A percentile compares a stretch with the other conserved stretches of the same genome.
These are phyloP conservation scores for Penicillium corylophilum DNA, from an alignment of 2,329 filamentous ascomycete genomes.

Conservation along the genomic window DNA sequence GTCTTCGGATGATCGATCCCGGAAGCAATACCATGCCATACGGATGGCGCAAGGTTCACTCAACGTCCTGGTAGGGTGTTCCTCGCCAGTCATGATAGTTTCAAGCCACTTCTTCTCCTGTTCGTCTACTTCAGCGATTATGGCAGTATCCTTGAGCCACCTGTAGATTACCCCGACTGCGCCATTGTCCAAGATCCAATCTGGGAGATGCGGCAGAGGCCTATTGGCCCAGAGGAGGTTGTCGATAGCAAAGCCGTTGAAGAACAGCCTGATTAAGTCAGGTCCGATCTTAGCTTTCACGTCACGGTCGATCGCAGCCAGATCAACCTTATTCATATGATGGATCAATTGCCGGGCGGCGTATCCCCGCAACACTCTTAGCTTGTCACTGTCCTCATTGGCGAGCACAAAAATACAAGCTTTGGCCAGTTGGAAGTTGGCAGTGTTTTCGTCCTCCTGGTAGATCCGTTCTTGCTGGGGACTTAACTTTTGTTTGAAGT, in stretches of 20 bases:
- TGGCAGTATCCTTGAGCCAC: background rate
- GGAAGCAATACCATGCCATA: background rate
- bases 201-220: background rate
- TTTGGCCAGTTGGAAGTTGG: slow-evolving; percentile 16
- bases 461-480: slow-evolving; percentile 20
- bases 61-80: background rate
- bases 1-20: background rate
- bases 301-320: slow-evolving; percentile 5
- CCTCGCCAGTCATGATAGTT: background rate
- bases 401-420: slow-evolving; percentile 19
- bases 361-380: background rate
- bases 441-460: slow-evolving; percentile 24
- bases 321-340: background rate
- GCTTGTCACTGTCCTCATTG: background rate
- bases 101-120: background rate
- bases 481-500: slow-evolving; percentile 23
- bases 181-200: background rate
- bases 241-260: background rate
- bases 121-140: background rate
- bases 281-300: slow-evolving; percentile 1
- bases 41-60: background rate
- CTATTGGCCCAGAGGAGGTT: background rate
- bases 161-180: background rate
- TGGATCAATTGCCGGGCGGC: background rate
- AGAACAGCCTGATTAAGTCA: background rate